Percentiles rank a stretch among this genome's conserved stretches.
phyloP scores from a whole-genome alignment of 1,139 yeast genomes.

The Magnusiomyces magnusii region DNA sequence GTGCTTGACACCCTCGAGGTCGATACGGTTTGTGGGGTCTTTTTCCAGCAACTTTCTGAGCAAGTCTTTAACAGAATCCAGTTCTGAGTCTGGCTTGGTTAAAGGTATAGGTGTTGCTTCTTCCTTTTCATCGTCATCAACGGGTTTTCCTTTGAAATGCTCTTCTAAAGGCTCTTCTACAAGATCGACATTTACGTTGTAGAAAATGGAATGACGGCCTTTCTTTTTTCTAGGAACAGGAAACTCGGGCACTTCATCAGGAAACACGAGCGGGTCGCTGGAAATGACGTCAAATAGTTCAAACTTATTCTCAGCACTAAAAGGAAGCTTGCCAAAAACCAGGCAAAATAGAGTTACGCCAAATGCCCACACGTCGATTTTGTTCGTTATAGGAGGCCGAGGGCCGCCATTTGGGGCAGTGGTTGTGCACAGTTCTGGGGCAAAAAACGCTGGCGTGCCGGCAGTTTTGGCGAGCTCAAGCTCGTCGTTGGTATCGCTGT shows the following conservation, averaged over 20 bases:
- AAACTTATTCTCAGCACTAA: constrained; percentile 81
- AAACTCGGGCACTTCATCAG: constrained; percentile 34
- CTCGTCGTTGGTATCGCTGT: constrained; percentile 52
- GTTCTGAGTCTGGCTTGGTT: constrained; percentile 23
- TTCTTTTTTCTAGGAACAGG: constrained; percentile 18
- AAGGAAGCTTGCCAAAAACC: constrained; percentile 82
- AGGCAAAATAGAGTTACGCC: constrained; percentile 91
- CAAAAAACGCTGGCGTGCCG: constrained; percentile 83
- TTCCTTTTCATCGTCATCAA: background rate
- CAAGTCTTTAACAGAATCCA: constrained; percentile 52
- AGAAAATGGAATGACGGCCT: constrained; percentile 6
- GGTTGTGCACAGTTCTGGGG: constrained; percentile 65
- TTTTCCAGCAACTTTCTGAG: constrained; percentile 58
- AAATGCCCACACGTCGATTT: constrained; percentile 93
- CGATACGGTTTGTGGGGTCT: constrained; percentile 61
- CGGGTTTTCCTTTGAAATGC: constrained; percentile 5
- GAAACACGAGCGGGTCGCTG: constrained; percentile 53
- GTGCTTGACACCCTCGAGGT: constrained; percentile 61
- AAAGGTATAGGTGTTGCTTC: constrained; percentile 16
- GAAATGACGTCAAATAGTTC: constrained; percentile 81
- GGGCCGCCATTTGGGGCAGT: constrained; percentile 28
- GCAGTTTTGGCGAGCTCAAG: constrained; percentile 83
- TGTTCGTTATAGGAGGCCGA: constrained; percentile 54
- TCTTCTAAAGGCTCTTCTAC: constrained; percentile 6
- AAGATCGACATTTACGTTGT: constrained; percentile 31